These are phyloP conservation scores for Pulveroboletus ravenelii DNA, from an alignment of 768 basidiomycete species.

Conservation along the genomic window DNA sequence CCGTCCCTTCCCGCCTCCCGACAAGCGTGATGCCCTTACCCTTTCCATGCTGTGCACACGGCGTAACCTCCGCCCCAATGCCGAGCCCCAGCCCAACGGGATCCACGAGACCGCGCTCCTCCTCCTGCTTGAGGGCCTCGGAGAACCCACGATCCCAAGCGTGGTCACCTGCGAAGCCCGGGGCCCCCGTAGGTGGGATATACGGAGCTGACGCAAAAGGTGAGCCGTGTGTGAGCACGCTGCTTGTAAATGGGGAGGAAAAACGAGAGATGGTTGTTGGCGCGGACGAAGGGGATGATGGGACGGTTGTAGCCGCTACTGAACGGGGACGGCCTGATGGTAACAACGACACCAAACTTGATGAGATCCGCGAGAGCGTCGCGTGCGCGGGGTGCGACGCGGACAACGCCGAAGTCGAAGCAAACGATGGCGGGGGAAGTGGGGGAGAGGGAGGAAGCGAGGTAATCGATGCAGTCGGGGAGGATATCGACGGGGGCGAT, in stretches of 20 bases:
- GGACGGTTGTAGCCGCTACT: not conserved
- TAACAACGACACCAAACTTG: conserved; percentile 49
- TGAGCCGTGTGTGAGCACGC: conserved; percentile 39
- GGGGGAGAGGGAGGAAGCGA: conserved; percentile 13
- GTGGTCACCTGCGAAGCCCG: conserved; percentile 66
- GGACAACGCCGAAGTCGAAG: not conserved
- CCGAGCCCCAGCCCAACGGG: conserved; percentile 42
- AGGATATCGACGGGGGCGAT: conserved; percentile 22
- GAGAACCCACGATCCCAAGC: conserved; percentile 68
- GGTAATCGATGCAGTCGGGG: conserved; percentile 12
- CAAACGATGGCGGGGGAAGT: not conserved
- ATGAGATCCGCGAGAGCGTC: conserved; percentile 43
- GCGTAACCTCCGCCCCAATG: conserved; percentile 22
- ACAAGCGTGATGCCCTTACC: conserved; percentile 43
- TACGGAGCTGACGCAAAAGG: conserved; percentile 47
- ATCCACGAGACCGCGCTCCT: conserved; percentile 35
- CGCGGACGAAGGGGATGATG: conserved; percentile 8
- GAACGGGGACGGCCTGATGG: conserved; percentile 23
- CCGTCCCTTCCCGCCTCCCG: conserved; percentile 55
- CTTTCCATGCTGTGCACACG: conserved; percentile 24
- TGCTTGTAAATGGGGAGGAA: conserved; percentile 10
- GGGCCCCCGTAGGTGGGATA: conserved; percentile 60
- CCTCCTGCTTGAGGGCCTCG: conserved; percentile 41
- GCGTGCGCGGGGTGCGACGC: conserved; percentile 26
- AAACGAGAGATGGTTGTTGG: conserved; percentile 12